Base-by-base conservation (phyloP, 139 green algal genomes). In the Chlamydomonas applanata region DNA sequence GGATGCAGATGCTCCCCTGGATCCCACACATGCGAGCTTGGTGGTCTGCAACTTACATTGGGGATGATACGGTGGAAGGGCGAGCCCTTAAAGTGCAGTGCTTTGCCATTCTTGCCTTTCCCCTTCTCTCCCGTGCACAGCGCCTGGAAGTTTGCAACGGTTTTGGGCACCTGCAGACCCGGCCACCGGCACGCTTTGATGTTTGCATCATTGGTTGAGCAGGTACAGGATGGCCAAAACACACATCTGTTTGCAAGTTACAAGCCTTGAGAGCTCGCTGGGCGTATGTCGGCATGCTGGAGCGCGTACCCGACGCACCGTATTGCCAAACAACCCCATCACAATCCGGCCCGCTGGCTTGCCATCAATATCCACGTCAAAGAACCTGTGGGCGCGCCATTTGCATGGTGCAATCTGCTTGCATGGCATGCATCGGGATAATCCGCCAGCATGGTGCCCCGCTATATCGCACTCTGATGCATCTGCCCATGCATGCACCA, bases 261-360 rank as follows among this genome's bases (percentile, higher is more conserved):
- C n/a, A 49, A 49, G 7, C 40, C 40, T 49, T 49, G 40, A 19
- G 40, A 49, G 40, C 40, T 49, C 7, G 11, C 7, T 49, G 7
- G 11, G 40, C 40, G 7, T 11, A 19, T 49, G 40, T 49, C 40
- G 40, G 40, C 11, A 11, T 19, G 40, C 40, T 11, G 7, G 53
- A 61, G 53, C n/a, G 59, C 19, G 20, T 66, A 24, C 27, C 40
- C 40, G 40, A 49, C 40, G 7, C 40, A 49, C 40, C 40, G 40
- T 49, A 11, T 95, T 89, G 29, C 92, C 89, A 73, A 88, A 96
- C 54, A 96, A 67, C 22, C 91, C 91, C 68, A 95, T 90, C 19
- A 93, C 90, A 29, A 97, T 91, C 5, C 88, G 77, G 4, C 91
- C 91, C 25, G 73, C 83, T 13, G 82, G 78, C 71, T 89, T 75